Conservation (phyloP, 2,329 filamentous ascomycete genomes). For the Aspergillus flavus region DNA sequence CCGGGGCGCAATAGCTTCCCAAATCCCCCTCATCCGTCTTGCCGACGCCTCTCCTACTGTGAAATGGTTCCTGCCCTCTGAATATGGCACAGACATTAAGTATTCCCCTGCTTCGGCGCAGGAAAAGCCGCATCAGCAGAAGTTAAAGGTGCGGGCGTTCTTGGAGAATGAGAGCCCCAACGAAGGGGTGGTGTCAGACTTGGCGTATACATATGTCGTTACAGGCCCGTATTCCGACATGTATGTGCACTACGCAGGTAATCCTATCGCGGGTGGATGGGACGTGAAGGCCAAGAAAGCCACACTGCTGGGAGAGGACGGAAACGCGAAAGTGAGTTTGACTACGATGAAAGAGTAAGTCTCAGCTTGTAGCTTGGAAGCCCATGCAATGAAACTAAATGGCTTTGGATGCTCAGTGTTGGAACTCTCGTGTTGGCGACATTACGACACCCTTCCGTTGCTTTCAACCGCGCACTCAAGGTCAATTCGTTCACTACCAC, state of each 20-base stretch:
- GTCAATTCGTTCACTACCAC: slow-evolving; percentile 73
- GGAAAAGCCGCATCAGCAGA: slow-evolving; percentile 70
- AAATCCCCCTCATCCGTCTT: slow-evolving; percentile 63
- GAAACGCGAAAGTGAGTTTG: slow-evolving; percentile 64
- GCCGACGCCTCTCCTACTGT: slow-evolving; percentile 59
- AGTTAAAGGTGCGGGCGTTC: slow-evolving; percentile 67
- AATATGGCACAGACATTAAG: slow-evolving; percentile 69
- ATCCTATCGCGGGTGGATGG: slow-evolving; percentile 57
- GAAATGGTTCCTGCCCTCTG: slow-evolving; percentile 67
- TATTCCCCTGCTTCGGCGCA: slow-evolving; percentile 59
- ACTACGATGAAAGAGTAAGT: slow-evolving; percentile 72
- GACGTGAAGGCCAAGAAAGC: slow-evolving; percentile 61
- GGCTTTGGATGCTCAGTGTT: slow-evolving; percentile 51
- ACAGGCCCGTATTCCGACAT: slow-evolving; percentile 71
- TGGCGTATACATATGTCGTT: slow-evolving; percentile 69
- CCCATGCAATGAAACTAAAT: neutral
- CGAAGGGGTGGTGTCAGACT: slow-evolving; percentile 43
- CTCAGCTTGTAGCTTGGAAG: neutral
- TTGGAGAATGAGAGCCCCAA: slow-evolving; percentile 43
- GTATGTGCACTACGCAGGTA: slow-evolving; percentile 53
- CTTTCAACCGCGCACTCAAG: slow-evolving; percentile 61
- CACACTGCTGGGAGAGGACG: slow-evolving; percentile 60
- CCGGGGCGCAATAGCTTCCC: slow-evolving; percentile 61
- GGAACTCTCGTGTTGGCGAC: slow-evolving; percentile 67
- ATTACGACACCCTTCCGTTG: slow-evolving; percentile 58